phyloP scores from a whole-genome alignment of 768 basidiomycete species.

The Russula emetica region DNA sequence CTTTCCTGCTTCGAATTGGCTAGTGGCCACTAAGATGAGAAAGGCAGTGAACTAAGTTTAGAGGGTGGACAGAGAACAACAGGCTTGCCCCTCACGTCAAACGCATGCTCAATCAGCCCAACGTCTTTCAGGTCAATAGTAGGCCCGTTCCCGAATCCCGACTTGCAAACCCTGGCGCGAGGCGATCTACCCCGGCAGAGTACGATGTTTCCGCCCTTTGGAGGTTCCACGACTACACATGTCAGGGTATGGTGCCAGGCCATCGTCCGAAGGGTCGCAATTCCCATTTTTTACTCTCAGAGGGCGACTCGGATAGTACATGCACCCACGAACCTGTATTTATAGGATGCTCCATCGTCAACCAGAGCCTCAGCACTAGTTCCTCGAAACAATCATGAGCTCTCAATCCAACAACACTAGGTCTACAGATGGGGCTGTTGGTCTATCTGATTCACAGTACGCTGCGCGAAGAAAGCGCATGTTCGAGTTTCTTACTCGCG shows the following conservation, averaged over 20 bases:
- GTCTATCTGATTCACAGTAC: slow-evolving; percentile 46
- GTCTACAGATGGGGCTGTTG: slow-evolving; percentile 35
- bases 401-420: neutral
- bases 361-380: neutral
- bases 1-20: neutral
- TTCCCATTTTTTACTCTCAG: neutral
- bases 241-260: too few relatives aligned
- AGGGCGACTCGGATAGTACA: neutral
- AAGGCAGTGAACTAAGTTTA: neutral
- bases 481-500: slow-evolving; percentile 54
- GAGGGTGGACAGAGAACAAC: neutral
- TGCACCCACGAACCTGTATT: neutral
- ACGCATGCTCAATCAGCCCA: neutral
- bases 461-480: slow-evolving; percentile 41
- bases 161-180: neutral
- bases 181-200: neutral
- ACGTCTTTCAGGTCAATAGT: neutral
- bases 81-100: neutral
- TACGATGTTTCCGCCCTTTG: neutral
- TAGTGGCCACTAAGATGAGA: neutral
- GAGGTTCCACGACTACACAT: neutral
- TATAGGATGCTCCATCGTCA: neutral
- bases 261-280: neutral
- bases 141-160: neutral
- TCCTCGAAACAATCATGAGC: neutral